Percentiles rank a stretch among this genome's conserved stretches.
These are phyloP conservation scores for Komagataella mondaviorum DNA, from an alignment of 805 yeast species.

Conservation along the genomic window DNA sequence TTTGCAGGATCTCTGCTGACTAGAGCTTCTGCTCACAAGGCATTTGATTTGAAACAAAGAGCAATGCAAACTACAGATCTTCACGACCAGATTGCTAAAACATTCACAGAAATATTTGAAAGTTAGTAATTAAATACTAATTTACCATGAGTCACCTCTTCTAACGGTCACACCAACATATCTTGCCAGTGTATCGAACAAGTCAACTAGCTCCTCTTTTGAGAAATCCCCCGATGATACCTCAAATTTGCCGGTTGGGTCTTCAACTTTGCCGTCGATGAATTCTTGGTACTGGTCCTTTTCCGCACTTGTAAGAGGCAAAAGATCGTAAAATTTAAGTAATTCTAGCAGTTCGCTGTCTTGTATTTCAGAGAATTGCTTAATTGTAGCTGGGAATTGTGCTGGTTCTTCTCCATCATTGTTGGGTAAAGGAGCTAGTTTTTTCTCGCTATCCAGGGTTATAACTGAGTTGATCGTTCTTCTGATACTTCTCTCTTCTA, in stretches of 20 bases:
- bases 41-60: slow-evolving; percentile 54
- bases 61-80: slow-evolving; percentile 80
- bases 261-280: slow-evolving; percentile 33
- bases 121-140: neutral
- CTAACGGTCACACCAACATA: slow-evolving; percentile 51
- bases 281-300: slow-evolving; percentile 35
- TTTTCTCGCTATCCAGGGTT: slow-evolving; percentile 19
- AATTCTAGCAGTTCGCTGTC: slow-evolving; percentile 36
- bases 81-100: slow-evolving; percentile 51
- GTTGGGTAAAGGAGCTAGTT: slow-evolving; percentile 59
- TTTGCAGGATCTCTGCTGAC: slow-evolving; percentile 63
- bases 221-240: slow-evolving; percentile 18
- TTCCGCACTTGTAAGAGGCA: slow-evolving; percentile 51
- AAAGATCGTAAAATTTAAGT: slow-evolving; percentile 62
- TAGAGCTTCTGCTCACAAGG: slow-evolving; percentile 47
- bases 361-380: slow-evolving; percentile 32
- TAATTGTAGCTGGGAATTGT: slow-evolving; percentile 44
- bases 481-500: slow-evolving; percentile 67
- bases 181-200: slow-evolving; percentile 54
- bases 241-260: slow-evolving; percentile 21
- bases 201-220: slow-evolving; percentile 34
- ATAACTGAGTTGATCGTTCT: slow-evolving; percentile 54
- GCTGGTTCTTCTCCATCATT: slow-evolving; percentile 66
- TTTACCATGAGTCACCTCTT: slow-evolving; percentile 19
- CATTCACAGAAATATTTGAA: slow-evolving; percentile 31